Evolutionary conservation across 257 asterid species (phyloP).

Genomic region (Solanum tacnaense): DNA sequence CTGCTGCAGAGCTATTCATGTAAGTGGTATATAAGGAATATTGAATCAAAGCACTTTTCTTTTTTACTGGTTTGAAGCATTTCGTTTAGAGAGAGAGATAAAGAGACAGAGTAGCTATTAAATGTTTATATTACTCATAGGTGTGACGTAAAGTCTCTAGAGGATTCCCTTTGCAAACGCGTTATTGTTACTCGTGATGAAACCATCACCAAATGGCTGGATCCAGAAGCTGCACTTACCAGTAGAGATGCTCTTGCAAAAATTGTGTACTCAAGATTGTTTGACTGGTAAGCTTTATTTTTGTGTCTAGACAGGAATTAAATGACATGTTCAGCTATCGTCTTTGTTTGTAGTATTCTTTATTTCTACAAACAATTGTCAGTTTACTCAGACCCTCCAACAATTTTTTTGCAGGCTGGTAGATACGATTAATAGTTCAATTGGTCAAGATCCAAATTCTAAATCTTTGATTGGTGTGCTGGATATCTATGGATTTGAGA

Average conservation of each 20-base stretch:
- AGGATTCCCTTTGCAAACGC: slow-evolving; percentile 92
- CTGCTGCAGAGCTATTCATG: slow-evolving; percentile 93
- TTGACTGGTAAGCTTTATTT: slow-evolving; percentile 66
- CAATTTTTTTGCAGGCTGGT: slow-evolving; percentile 33
- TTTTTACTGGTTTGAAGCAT: not conserved
- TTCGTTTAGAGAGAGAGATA: not conserved
- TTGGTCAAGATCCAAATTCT: slow-evolving; percentile 41
- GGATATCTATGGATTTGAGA: slow-evolving; percentile 47
- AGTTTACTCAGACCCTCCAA: not conserved
- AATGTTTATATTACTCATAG: slow-evolving; percentile 27
- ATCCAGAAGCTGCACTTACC: slow-evolving; percentile 82
- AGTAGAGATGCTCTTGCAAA: slow-evolving; percentile 97
- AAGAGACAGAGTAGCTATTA: not conserved
- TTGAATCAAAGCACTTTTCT: not conserved
- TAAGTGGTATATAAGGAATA: slow-evolving; percentile 17
- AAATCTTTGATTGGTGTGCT: slow-evolving; percentile 44
- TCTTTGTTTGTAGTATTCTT: not conserved
- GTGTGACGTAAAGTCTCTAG: slow-evolving; percentile 90
- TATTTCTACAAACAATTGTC: not conserved
- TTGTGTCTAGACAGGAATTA: not conserved
- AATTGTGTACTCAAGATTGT: slow-evolving; percentile 84
- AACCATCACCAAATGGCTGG: slow-evolving; percentile 80
- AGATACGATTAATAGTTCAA: slow-evolving; percentile 34
- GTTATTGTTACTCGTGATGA: slow-evolving; percentile 97
- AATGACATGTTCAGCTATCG: not conserved